Evolutionary conservation across 768 basidiomycete species (phyloP).

Genomic region (Lactarius indigo): DNA sequence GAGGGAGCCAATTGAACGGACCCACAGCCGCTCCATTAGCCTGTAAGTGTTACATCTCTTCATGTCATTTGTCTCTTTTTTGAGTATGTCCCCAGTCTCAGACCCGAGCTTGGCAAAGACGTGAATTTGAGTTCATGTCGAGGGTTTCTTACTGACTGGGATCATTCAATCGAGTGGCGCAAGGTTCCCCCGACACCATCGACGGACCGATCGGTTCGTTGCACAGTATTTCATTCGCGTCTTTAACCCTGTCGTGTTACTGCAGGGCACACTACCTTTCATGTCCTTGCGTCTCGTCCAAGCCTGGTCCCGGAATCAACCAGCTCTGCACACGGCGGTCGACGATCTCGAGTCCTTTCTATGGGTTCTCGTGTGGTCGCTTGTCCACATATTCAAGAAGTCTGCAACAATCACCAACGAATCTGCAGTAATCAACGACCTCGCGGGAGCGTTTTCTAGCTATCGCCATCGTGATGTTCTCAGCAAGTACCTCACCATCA

Average conservation of each 20-base stretch:
- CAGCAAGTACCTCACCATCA: no score
- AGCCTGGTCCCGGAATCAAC: neutral
- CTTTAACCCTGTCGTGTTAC: no score
- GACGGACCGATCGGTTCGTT: no score
- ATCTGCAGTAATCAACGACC: no score
- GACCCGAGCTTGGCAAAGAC: neutral
- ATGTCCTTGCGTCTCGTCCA: neutral
- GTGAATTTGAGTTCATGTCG: neutral
- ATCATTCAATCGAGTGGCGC: no score
- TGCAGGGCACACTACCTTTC: constrained; percentile 1
- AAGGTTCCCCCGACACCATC: no score
- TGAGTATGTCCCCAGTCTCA: neutral
- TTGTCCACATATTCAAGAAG: neutral
- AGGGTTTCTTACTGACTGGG: neutral
- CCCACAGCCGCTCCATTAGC: neutral
- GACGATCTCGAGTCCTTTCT: constrained; percentile 3
- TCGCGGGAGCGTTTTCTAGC: no score
- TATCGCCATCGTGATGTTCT: no score
- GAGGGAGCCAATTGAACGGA: neutral
- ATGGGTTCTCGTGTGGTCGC: neutral
- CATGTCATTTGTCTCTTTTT: no score
- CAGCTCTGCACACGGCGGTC: neutral
- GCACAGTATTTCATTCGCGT: no score
- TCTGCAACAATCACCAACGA: neutral
- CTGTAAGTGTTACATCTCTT: neutral